phyloP scores from a whole-genome alignment of 2,329 filamentous ascomycete genomes.

The Niveomyces coronatus region DNA sequence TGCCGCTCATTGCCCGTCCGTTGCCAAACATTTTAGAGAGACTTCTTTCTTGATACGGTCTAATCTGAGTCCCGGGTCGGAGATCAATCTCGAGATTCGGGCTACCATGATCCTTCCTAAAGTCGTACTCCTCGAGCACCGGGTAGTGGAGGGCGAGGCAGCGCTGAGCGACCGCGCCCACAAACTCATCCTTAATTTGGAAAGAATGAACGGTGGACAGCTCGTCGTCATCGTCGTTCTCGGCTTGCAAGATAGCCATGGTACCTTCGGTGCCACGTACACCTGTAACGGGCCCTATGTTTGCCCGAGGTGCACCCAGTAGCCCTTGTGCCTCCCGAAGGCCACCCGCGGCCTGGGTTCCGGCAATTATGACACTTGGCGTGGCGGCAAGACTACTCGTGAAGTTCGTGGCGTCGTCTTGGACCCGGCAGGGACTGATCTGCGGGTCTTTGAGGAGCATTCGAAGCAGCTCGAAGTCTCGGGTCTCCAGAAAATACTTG shows the following conservation, averaged over 20 bases:
- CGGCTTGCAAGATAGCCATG: conserved; percentile 64
- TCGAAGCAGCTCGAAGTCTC: conserved; percentile 77
- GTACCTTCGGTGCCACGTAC: too few species aligned
- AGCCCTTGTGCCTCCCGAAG: conserved; percentile 59
- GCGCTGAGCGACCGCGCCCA: conserved; percentile 80
- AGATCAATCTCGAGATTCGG: conserved; percentile 90
- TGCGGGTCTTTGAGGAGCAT: conserved; percentile 71
- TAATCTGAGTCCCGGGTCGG: conserved; percentile 78
- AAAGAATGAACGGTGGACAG: conserved; percentile 86
- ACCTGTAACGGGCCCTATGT: too few species aligned
- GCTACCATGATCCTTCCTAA: conserved; percentile 81
- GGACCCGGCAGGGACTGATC: conserved; percentile 72
- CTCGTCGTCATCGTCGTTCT: conserved; percentile 80
- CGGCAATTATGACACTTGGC: conserved; percentile 80
- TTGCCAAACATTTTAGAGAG: conserved; percentile 99
- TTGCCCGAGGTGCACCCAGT: conserved; percentile 43
- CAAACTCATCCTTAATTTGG: conserved; percentile 71
- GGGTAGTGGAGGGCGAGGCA: conserved; percentile 81
- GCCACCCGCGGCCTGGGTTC: conserved; percentile 86
- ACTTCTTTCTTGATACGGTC: conserved; percentile 93
- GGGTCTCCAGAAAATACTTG: conserved; percentile 87
- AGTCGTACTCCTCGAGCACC: conserved; percentile 94
- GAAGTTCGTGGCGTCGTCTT: conserved; percentile 59
- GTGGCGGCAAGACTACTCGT: conserved; percentile 76
- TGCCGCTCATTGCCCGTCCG: conserved; percentile 89